These are phyloP conservation scores for Tieghemostelium lacteum DNA, from an alignment of 78 protist genomes.

Conservation along the genomic window DNA sequence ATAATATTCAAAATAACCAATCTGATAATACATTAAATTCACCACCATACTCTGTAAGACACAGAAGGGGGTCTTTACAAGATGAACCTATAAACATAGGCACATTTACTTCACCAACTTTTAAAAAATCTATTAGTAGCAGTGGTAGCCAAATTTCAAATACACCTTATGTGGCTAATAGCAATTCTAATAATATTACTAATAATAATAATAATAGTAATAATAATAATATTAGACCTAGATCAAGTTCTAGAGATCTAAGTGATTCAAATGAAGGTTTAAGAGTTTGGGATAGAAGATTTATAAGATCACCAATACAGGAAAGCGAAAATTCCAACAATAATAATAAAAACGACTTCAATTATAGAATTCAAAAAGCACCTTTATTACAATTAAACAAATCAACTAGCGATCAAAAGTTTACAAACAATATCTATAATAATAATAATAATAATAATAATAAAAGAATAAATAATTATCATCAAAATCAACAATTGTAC, in stretches of 20 bases:
- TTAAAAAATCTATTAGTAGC: neutral
- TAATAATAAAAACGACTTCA: neutral
- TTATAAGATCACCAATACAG: neutral
- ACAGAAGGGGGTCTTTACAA: neutral
- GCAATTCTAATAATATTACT: neutral
- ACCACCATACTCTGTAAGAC: neutral
- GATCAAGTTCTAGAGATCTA: neutral
- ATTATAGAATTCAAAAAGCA: neutral
- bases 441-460: no score
- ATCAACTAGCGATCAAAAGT: neutral
- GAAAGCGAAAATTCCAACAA: neutral
- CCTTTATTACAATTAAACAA: neutral
- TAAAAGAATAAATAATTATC: neutral
- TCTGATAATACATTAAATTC: neutral
- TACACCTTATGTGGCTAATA: neutral
- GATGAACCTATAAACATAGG: neutral
- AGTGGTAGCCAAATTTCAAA: neutral
- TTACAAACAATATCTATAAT: neutral
- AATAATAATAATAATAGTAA: neutral
- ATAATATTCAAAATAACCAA: constrained; percentile 12
- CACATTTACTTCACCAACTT: neutral
- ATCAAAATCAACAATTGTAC: neutral
- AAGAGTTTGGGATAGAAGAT: constrained; percentile 31
- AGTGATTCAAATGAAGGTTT: neutral
- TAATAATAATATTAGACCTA: neutral